Evolutionary conservation across 192 early-diverging fungal species (phyloP), one percentile per base, ranked within the genome.

Genomic region (Phycomyces blakesleeanus): DNA sequence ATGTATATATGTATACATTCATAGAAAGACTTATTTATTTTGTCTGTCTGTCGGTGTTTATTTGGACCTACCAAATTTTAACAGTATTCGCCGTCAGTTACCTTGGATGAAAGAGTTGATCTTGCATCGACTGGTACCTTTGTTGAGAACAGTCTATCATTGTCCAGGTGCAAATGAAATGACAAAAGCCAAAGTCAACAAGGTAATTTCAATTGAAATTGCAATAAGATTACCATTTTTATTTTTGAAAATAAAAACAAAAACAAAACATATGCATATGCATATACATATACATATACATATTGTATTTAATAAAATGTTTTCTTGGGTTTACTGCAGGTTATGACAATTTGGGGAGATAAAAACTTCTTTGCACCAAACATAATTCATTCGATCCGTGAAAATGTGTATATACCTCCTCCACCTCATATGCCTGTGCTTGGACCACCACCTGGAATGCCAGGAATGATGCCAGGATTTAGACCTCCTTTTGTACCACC

Each of bases 101-200:
- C 40, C 25, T 34, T 82, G 81, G 81, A 78, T 82, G 29, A 77
- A 73, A 24, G 72, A 79, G 14, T 67, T 76, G 16, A 55, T 82
- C 15, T 57, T 74, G 40, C 78, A 76, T 1, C 68, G 74, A 34
- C 62, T 82, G 12, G 74, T 77, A 1, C 63, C 75, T 10, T 58
- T 82, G 21, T 38, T 82, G 20, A 73, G 74, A 27, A 51, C 71
- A 21, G 81, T 78, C n/a, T 82, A 80, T 40, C 72, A 73, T 56
- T 75, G 67, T 61, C 69, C 72, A 10, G 68, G 67, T 44, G 54
- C 69, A 16, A 67, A 75, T 22, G 76, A 82, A 22, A 22, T 38
- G 21, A 71, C 73, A 51, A 60, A 71, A 20, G 67, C 79, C 5
- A 74, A 79, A 27, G 74, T 82, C n/a, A 66, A 74, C 7, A 82